Evolutionary conservation across 2,329 filamentous ascomycete genomes (phyloP).

Genomic region (Annulohypoxylon truncatum): DNA sequence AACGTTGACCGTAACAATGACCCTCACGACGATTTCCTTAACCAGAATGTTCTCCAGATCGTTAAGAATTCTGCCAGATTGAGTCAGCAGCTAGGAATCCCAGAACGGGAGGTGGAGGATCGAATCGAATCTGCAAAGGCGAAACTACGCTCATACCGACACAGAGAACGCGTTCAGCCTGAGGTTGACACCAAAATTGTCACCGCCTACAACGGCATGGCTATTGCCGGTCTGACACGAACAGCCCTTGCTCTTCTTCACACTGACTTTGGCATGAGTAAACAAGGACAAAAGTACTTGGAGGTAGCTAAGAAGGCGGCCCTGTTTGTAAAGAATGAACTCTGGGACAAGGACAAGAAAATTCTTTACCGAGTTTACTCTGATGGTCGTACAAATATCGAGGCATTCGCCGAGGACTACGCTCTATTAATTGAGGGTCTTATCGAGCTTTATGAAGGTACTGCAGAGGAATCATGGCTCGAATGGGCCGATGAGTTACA

Average conservation of each 20-base stretch:
- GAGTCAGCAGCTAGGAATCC: slow-evolving; percentile 78
- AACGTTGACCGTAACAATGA: slow-evolving; percentile 88
- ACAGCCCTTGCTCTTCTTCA: slow-evolving; percentile 74
- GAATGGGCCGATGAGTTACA: slow-evolving; percentile 86
- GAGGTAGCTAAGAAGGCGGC: slow-evolving; percentile 75
- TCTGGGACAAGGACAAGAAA: slow-evolving; percentile 74
- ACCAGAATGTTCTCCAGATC: slow-evolving; percentile 88
- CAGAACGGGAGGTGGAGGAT: slow-evolving; percentile 73
- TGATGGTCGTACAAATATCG: slow-evolving; percentile 71
- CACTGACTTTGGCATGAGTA: slow-evolving; percentile 64
- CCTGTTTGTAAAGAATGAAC: slow-evolving; percentile 75
- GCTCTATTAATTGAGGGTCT: slow-evolving; percentile 87
- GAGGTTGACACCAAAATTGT: slow-evolving; percentile 89
- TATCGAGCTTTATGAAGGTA: slow-evolving; percentile 85
- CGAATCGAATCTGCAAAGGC: slow-evolving; percentile 74
- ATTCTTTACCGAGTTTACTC: slow-evolving; percentile 81
- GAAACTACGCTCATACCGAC: slow-evolving; percentile 77
- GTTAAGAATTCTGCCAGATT: slow-evolving; percentile 75
- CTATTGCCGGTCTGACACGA: slow-evolving; percentile 83
- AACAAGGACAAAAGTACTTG: slow-evolving; percentile 70
- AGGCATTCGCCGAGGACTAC: slow-evolving; percentile 93
- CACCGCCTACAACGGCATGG: slow-evolving; percentile 87
- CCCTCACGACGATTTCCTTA: slow-evolving; percentile 92
- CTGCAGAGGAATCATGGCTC: slow-evolving; percentile 79
- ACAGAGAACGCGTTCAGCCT: slow-evolving; percentile 79